phyloP scores from a whole-genome alignment of 1,284 basidiomycete genomes.

The Chalciporus piperatoides region DNA sequence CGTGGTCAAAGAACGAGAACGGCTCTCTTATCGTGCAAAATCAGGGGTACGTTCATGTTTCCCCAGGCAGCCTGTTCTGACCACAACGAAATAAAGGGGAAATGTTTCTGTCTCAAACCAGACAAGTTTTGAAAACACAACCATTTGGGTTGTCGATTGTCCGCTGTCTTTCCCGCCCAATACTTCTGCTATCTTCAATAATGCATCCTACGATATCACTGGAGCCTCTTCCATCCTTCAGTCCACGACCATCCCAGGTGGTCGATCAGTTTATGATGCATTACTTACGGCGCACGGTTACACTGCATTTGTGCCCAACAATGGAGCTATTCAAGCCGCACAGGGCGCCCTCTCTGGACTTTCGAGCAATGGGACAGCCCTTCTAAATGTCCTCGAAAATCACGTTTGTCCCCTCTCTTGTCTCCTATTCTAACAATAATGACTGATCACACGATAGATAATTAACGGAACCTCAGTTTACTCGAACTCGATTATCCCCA shows the following conservation, averaged over 20 bases:
- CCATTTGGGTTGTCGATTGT: slow-evolving; percentile 49
- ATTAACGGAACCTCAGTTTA: slow-evolving; percentile 71
- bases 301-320: slow-evolving; percentile 68
- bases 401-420: slow-evolving; percentile 44
- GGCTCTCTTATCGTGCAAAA: slow-evolving; percentile 51
- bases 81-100: slow-evolving; percentile 26
- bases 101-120: slow-evolving; percentile 47
- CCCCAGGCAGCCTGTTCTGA: background rate
- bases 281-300: slow-evolving; percentile 49
- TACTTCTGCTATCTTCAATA: slow-evolving; percentile 41
- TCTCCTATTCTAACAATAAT: background rate
- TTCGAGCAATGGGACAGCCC: slow-evolving; percentile 44
- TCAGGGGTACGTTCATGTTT: slow-evolving; percentile 40
- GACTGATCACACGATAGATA: slow-evolving; percentile 36
- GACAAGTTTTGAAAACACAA: slow-evolving; percentile 44
- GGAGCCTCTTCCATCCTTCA: slow-evolving; percentile 28
- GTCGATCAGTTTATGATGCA: slow-evolving; percentile 38
- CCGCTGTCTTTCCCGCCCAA: slow-evolving; percentile 55
- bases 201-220: slow-evolving; percentile 25
- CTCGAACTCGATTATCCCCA: slow-evolving; percentile 45
- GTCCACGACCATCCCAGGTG: slow-evolving; percentile 23
- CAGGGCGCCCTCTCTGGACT: slow-evolving; percentile 35
- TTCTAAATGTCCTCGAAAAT: slow-evolving; percentile 52
- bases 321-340: slow-evolving; percentile 45
- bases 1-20: slow-evolving; percentile 47